Base-by-base conservation (phyloP, 441 rosid genomes). In the Syzygium malaccense region DNA sequence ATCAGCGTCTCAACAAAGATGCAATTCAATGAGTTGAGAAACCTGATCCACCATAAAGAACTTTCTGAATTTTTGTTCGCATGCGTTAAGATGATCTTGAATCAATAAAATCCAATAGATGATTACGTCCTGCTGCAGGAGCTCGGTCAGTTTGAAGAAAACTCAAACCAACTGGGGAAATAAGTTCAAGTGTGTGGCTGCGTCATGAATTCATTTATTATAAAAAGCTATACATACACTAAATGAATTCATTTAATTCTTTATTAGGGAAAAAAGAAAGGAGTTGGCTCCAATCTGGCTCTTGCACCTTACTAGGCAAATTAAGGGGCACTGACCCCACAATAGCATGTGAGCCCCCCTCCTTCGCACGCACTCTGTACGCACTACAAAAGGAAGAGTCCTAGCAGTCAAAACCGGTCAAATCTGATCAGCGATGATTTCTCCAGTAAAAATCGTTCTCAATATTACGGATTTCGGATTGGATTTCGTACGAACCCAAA, bases 1-100 rank as follows among this genome's bases (percentile, higher is more conserved):
- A 58, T 58, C 2, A 58, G 30, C 4, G 14, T 60, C 18, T 60
- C 0, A 28, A 8, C 0, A 13, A 13, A 13, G 32, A 60, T 60
- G 32, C 2, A 26, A 58, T 0, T 20, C 0, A 55, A 20, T 4
- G 58, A 20, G 58, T 4, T 56, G 58, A 0, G 23, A 26, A 25
- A 56, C 58, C 4, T 56, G 5, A 0, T 12, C 58, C 10, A 18
- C 57, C 57, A 0, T 7, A 19, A 19, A 0, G 4, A 55, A 0
- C 57, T 56, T 56, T 56, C 26, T 0, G 25, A 3, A 0, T 3
- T 20, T 56, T 56, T 56, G 58, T 20, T 56, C 9, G 58, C 5
- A 56, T 8, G 58, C 60, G 2, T 56, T 8, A 56, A 56, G 28
- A 56, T 8, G 1, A 56, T 56, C 5, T 56, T 56, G 12, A 58